Evolutionary conservation across 148 eudicot genomes (phyloP).

Genomic region (Diospyros lotus): DNA sequence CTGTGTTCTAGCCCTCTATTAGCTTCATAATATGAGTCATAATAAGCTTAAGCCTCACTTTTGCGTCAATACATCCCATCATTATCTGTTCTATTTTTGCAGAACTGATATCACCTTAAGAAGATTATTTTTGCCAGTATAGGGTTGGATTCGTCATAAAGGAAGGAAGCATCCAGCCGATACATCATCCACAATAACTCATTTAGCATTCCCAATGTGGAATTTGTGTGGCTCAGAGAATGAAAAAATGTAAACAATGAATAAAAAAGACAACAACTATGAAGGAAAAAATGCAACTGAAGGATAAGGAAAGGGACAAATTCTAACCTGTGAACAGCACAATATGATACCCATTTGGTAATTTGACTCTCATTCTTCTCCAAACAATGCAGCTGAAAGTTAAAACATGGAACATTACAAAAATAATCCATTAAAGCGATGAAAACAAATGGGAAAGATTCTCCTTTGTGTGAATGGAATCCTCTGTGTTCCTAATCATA

Average conservation of each 20-base stretch:
- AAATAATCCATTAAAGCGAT: not conserved
- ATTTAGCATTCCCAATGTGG: not conserved
- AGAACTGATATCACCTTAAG: not conserved
- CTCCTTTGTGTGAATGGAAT: not conserved
- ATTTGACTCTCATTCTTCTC: slow-evolving; percentile 58
- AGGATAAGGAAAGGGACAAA: not conserved
- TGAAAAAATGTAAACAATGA: no score
- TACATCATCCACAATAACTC: not conserved
- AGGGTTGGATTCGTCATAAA: not conserved
- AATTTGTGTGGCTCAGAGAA: not conserved
- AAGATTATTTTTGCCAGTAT: not conserved
- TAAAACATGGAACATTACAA: slow-evolving; percentile 12
- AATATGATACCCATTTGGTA: slow-evolving; percentile 68
- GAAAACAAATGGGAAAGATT: not conserved
- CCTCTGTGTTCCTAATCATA: no score
- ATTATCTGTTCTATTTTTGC: not conserved
- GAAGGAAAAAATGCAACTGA: not conserved
- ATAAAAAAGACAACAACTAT: not conserved
- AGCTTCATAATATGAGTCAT: no score
- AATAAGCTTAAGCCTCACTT: not conserved
- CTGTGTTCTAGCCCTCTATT: no score
- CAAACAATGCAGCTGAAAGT: slow-evolving; percentile 65
- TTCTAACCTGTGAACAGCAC: slow-evolving; percentile 72
- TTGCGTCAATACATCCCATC: not conserved
- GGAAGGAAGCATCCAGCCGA: not conserved